Conservation (phyloP, 164 flowering plant genomes). For the Annona squamosa region DNA sequence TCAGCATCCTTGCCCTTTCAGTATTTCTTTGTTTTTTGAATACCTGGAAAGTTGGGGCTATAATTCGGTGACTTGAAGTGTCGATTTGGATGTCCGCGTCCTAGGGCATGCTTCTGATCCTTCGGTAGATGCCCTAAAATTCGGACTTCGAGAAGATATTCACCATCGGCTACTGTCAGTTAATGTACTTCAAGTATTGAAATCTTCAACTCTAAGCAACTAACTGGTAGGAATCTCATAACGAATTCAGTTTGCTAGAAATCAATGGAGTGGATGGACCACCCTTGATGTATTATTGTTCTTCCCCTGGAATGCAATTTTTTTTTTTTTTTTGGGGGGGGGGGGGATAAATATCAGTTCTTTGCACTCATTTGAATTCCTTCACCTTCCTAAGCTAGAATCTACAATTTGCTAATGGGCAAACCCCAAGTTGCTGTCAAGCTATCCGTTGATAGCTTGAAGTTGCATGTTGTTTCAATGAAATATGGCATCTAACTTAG, state of each 20-base stretch:
- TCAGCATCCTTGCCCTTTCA: not conserved
- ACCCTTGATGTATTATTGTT: no score
- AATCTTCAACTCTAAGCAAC: not conserved
- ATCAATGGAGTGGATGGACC: not conserved
- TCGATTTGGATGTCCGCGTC: not conserved
- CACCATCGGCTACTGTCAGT: not conserved
- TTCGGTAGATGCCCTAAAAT: not conserved
- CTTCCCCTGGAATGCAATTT: no score
- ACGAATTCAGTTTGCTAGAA: not conserved
- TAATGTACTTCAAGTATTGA: not conserved
- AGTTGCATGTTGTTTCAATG: not conserved
- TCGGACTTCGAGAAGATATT: not conserved
- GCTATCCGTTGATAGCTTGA: not conserved
- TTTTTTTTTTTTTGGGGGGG: no score
- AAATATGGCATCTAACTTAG: not conserved
- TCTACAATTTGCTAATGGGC: not conserved
- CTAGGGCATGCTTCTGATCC: not conserved
- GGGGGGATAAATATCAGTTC: no score
- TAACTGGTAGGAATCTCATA: not conserved
- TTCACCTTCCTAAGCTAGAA: not conserved
- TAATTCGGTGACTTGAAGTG: not conserved
- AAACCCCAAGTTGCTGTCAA: not conserved
- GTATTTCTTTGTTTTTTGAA: no score
- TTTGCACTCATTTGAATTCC: no score
- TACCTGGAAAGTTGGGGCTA: not conserved